Conservation (phyloP, 108 stramenopile genomes). For the Skeletonema marinoi region DNA sequence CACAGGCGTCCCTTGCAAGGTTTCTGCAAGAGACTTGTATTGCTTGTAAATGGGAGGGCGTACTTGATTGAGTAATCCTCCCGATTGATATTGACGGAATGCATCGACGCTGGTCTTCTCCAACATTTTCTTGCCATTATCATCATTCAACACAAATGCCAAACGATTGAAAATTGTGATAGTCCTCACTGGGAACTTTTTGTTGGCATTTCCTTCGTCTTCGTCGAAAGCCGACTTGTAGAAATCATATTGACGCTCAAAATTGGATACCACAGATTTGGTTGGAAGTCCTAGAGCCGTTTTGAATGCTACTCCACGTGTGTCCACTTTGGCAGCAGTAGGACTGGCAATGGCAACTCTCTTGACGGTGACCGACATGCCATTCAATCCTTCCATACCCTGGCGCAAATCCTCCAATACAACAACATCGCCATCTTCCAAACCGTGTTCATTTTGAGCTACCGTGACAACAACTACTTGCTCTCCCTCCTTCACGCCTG, state of each 20-base stretch:
- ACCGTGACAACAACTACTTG: conserved; percentile 53
- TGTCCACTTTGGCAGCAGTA: conserved; percentile 55
- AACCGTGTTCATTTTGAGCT: conserved; percentile 52
- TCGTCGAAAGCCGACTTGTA: conserved; percentile 42
- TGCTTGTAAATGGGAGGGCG: conserved; percentile 49
- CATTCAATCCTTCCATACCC: conserved; percentile 42
- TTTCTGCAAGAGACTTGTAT: conserved; percentile 52
- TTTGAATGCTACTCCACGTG: conserved; percentile 51
- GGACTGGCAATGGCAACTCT: conserved; percentile 56
- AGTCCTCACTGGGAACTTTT: conserved; percentile 51
- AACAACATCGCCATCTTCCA: conserved; percentile 55
- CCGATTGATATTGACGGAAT: conserved; percentile 47
- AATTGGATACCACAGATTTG: conserved; percentile 42
- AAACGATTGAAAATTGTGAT: conserved; percentile 61
- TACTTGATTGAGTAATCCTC: conserved; percentile 59
- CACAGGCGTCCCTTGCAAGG: conserved; percentile 47
- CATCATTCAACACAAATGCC: conserved; percentile 52
- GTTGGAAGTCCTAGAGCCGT: conserved; percentile 49
- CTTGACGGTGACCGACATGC: conserved; percentile 45
- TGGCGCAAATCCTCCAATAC: conserved; percentile 56
- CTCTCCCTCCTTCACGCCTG: conserved; percentile 48
- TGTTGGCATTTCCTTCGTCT: conserved; percentile 25
- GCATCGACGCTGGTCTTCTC: conserved; percentile 6
- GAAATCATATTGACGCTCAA: conserved; percentile 55
- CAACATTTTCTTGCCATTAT: conserved; percentile 20